Conservation (phyloP, 192 early-diverging fungal genomes). For the Pilobolus umbonatus region DNA sequence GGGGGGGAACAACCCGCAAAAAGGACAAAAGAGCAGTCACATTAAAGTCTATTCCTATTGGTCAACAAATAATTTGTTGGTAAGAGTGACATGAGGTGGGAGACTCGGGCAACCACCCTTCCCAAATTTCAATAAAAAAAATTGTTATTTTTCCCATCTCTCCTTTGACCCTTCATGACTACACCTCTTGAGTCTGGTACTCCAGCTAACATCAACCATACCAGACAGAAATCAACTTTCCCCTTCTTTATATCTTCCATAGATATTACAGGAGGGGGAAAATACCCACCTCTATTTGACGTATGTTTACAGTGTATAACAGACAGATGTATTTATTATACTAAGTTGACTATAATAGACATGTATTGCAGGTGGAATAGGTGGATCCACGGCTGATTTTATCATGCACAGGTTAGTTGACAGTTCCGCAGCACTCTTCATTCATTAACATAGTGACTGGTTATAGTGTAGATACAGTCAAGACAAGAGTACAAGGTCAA, state of each 20-base stretch:
- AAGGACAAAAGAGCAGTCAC: too few species aligned
- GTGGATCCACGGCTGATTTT: constrained; percentile 49
- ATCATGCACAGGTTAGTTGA: constrained; percentile 50
- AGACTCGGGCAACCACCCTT: too few species aligned
- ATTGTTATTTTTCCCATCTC: too few species aligned
- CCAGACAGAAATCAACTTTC: background rate
- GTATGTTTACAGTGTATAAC: constrained; percentile 2
- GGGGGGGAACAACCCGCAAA: too few species aligned
- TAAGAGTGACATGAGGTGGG: too few species aligned
- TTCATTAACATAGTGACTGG: background rate
- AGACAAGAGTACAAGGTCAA: constrained; percentile 55
- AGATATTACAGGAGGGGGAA: background rate
- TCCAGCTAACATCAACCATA: background rate
- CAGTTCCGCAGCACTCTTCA: background rate
- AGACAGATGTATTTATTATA: background rate
- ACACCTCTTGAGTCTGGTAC: too few species aligned
- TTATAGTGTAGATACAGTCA: constrained; percentile 46
- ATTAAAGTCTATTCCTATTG: too few species aligned
- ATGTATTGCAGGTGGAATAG: constrained; percentile 47
- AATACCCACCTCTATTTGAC: constrained; percentile 31
- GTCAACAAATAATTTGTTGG: too few species aligned
- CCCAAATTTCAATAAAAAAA: too few species aligned
- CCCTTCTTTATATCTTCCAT: constrained; percentile 8
- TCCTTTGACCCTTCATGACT: too few species aligned
- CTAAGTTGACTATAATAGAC: constrained; percentile 23